A percentile compares a stretch with the other conserved stretches of the same genome.
These are phyloP conservation scores for Laburnicola sp. DNA, from an alignment of 2,329 filamentous ascomycete species.

Conservation along the genomic window DNA sequence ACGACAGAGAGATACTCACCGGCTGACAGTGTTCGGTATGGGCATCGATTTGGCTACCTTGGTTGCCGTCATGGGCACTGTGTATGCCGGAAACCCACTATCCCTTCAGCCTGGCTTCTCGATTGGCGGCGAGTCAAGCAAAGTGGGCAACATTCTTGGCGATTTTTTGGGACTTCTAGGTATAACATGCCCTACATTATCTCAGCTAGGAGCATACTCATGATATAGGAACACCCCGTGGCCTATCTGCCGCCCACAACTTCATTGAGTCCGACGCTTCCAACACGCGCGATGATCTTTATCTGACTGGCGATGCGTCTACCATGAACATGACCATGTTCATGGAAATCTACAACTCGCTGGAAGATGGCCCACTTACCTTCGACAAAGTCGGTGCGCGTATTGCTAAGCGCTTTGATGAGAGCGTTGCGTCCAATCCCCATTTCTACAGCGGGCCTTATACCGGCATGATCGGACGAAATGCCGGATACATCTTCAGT, in stretches of 20 bases:
- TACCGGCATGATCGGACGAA: slow-evolving; percentile 54
- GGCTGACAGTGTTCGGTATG: slow-evolving; percentile 49
- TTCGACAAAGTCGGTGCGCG: no score
- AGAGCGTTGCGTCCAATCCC: slow-evolving; percentile 56
- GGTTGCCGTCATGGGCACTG: slow-evolving; percentile 51
- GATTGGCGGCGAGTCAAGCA: slow-evolving; percentile 46
- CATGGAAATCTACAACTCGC: slow-evolving; percentile 50
- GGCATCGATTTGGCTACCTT: slow-evolving; percentile 47
- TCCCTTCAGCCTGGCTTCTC: slow-evolving; percentile 56
- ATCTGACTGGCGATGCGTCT: slow-evolving; percentile 44
- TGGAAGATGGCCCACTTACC: no score
- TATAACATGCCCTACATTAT: slow-evolving; percentile 33
- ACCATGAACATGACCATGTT: slow-evolving; percentile 50
- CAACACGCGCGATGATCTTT: slow-evolving; percentile 50
- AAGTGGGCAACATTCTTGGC: slow-evolving; percentile 49
- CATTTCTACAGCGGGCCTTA: slow-evolving; percentile 60
- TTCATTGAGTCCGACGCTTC: slow-evolving; percentile 49
- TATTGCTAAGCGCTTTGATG: slow-evolving; percentile 47
- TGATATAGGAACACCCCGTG: slow-evolving; percentile 42
- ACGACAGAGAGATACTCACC: no score
- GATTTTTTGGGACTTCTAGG: slow-evolving; percentile 48
- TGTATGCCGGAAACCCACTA: slow-evolving; percentile 55
- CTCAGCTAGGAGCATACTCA: no score
- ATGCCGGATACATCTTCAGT: slow-evolving; percentile 46
- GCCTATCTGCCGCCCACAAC: slow-evolving; percentile 51